phyloP scores from a whole-genome alignment of 345 rosid genomes.

The Hypericum perforatum region DNA sequence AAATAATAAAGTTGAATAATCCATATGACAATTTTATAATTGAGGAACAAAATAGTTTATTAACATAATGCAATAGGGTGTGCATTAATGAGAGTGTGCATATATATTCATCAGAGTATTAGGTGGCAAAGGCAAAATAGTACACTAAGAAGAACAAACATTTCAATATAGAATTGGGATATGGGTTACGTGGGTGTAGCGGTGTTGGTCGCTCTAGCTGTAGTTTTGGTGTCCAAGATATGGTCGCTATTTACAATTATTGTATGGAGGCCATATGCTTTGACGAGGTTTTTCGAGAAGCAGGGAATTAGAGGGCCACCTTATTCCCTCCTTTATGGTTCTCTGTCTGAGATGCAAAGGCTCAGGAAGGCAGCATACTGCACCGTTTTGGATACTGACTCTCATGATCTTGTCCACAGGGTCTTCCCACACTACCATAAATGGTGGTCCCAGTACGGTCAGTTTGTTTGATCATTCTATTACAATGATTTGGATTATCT shows the following conservation, averaged over 20 bases:
- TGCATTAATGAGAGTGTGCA: too few relatives aligned
- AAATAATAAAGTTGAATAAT: too few relatives aligned
- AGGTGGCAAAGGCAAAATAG: too few relatives aligned
- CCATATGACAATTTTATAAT: too few relatives aligned
- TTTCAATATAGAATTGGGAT: too few relatives aligned
- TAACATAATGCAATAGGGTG: too few relatives aligned
- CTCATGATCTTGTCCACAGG: conserved; percentile 18
- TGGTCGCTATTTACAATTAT: conserved; percentile 9
- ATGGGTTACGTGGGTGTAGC: conserved; percentile 12
- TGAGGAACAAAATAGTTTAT: too few relatives aligned
- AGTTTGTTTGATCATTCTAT: conserved; percentile 7
- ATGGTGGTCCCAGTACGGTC: conserved; percentile 23
- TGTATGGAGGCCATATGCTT: conserved; percentile 24
- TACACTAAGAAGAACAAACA: too few relatives aligned
- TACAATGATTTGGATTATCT: neutral
- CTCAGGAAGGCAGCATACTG: conserved; percentile 7
- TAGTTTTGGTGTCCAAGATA: too few relatives aligned
- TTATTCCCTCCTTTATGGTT: conserved; percentile 19
- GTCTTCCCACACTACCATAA: conserved; percentile 19
- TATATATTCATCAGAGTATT: too few relatives aligned
- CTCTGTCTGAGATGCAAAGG: conserved; percentile 15
- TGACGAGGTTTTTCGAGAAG: conserved; percentile 16
- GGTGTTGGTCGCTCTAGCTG: conserved; percentile 1
- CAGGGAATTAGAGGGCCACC: conserved; percentile 29
- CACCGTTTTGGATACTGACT: conserved; percentile 12